These are phyloP conservation scores for Alternaria sp. DNA, from an alignment of 2,329 filamentous ascomycete species.

Conservation along the genomic window DNA sequence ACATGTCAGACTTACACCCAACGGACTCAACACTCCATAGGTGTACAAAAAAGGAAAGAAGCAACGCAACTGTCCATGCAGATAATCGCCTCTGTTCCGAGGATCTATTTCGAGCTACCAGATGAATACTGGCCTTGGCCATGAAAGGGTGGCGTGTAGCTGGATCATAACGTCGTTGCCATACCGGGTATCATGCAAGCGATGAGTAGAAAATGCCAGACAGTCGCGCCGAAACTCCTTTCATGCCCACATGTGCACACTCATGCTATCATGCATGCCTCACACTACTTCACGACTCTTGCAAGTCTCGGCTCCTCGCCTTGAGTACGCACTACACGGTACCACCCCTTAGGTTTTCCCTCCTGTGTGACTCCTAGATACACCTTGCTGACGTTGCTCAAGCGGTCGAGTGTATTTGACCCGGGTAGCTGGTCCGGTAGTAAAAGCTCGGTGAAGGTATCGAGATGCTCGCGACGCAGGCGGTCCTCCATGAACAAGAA, in stretches of 20 bases:
- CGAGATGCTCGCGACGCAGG: conserved; percentile 26
- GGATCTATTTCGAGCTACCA: not conserved
- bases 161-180: not conserved
- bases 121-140: not conserved
- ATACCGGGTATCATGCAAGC: not conserved
- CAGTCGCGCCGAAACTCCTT: not conserved
- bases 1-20: conserved; percentile 7
- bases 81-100: not conserved
- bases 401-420: conserved; percentile 19
- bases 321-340: conserved; percentile 22
- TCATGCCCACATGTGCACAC: not conserved
- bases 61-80: not conserved
- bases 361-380: conserved; percentile 13
- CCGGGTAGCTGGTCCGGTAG: conserved; percentile 24
- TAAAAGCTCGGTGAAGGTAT: conserved; percentile 27
- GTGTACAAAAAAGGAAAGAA: not conserved
- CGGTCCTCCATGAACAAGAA: conserved; percentile 33
- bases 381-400: conserved; percentile 31
- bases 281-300: not conserved
- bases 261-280: not conserved
- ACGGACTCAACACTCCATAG: not conserved
- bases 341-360: conserved; percentile 17
- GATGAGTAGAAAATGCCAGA: not conserved
- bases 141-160: not conserved
- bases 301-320: conserved; percentile 21